Percentiles rank a stretch among this genome's conserved stretches.
These are phyloP conservation scores for Brassica cretica DNA, from an alignment of 345 rosid genomes.

Conservation along the genomic window DNA sequence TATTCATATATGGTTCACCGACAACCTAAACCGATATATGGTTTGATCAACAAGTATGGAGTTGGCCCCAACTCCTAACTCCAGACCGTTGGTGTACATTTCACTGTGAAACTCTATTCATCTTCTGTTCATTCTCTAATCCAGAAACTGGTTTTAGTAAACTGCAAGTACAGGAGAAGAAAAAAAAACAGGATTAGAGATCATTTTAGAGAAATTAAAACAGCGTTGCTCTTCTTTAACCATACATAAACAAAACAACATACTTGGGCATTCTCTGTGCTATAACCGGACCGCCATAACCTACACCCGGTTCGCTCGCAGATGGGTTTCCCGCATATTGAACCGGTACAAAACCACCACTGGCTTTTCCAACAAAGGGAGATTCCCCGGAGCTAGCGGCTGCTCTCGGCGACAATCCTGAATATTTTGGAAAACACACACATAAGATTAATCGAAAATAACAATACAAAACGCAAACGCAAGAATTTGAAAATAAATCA, in stretches of 20 bases:
- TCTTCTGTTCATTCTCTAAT: slow-evolving; percentile 41
- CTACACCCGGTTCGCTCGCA: slow-evolving; percentile 42
- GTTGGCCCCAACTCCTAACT: not conserved
- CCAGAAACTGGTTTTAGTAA: slow-evolving; percentile 52
- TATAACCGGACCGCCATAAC: slow-evolving; percentile 36
- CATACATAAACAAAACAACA: slow-evolving; percentile 11
- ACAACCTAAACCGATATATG: slow-evolving; percentile 32
- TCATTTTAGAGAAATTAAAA: not conserved
- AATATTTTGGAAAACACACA: not conserved
- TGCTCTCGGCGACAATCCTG: slow-evolving; percentile 67
- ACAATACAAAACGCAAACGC: slow-evolving; percentile 16
- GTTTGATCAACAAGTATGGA: slow-evolving; percentile 22
- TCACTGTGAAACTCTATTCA: slow-evolving; percentile 42
- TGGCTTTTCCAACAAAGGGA: slow-evolving; percentile 46
- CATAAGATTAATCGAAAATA: not conserved
- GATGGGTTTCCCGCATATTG: slow-evolving; percentile 54
- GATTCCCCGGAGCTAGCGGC: slow-evolving; percentile 45
- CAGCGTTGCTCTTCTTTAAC: not conserved
- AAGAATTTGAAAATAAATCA: slow-evolving; percentile 5
- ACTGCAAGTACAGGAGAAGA: slow-evolving; percentile 40
- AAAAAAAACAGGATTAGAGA: not conserved
- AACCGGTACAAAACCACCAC: slow-evolving; percentile 53
- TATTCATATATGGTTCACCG: slow-evolving; percentile 26
- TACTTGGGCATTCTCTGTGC: slow-evolving; percentile 49
- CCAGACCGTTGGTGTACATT: not conserved